Percentiles rank a stretch among this genome's conserved stretches.
These are phyloP conservation scores for Trichoderma gamsii DNA, from an alignment of 495 filamentous ascomycete species.

Conservation along the genomic window DNA sequence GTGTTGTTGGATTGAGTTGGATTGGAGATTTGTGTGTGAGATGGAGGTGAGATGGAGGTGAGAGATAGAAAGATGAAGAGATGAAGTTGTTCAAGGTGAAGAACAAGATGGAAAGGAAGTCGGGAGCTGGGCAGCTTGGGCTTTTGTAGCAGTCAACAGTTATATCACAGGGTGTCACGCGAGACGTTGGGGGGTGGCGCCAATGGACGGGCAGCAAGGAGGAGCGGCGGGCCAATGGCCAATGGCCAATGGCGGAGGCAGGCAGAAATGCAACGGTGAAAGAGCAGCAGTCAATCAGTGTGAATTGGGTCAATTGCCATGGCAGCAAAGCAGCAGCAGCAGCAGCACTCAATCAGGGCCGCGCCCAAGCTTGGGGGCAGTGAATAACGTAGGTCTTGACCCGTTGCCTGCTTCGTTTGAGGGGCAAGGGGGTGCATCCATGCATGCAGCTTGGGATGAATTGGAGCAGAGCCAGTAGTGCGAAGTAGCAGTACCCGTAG, in stretches of 20 bases:
- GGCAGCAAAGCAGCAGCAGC: not conserved
- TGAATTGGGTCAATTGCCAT: not conserved
- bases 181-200: constrained; percentile 11
- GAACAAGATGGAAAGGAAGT: not conserved
- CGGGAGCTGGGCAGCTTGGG: constrained; percentile 3
- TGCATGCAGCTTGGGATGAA: too few relatives aligned
- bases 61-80: not conserved
- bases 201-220: not conserved
- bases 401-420: too few relatives aligned
- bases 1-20: not conserved
- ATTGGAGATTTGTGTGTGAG: not conserved
- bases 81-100: not conserved
- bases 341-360: not conserved
- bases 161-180: constrained; percentile 10
- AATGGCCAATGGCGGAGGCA: not conserved
- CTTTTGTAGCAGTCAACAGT: constrained; percentile 1
- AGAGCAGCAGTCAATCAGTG: not conserved
- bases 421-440: too few relatives aligned
- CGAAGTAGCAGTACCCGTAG: too few relatives aligned
- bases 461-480: too few relatives aligned
- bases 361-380: too few relatives aligned
- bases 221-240: not conserved
- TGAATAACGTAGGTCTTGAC: too few relatives aligned
- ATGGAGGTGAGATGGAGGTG: not conserved
- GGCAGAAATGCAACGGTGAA: not conserved